Percentiles rank a stretch among this genome's conserved stretches.
Conservation (phyloP, 345 rosid genomes). For the Jatropha curcas region DNA sequence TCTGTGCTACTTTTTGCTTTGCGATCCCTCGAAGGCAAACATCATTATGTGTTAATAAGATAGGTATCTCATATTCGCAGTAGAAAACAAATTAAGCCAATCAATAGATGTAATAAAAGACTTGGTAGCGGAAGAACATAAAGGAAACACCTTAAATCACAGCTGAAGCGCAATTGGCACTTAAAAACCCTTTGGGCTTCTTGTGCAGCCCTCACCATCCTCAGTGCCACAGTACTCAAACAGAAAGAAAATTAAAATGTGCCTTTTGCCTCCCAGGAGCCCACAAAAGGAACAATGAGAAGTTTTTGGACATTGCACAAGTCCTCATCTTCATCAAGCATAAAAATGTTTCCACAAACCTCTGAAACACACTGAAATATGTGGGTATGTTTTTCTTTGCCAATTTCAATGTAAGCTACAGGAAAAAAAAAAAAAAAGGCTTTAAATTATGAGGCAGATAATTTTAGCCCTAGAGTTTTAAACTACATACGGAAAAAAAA, state of each 20-base stretch:
- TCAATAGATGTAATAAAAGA: not conserved
- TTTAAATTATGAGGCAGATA: slow-evolving; percentile 8
- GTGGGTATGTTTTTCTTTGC: slow-evolving; percentile 42
- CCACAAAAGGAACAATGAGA: slow-evolving; percentile 92
- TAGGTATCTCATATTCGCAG: not conserved
- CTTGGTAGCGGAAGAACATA: not conserved
- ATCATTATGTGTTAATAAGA: not conserved
- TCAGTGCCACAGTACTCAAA: slow-evolving; percentile 47
- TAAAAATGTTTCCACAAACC: slow-evolving; percentile 29
- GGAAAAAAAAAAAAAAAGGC: slow-evolving; percentile 16
- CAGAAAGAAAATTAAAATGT: slow-evolving; percentile 69
- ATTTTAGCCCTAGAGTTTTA: slow-evolving; percentile 15
- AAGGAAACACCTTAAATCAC: slow-evolving; percentile 48
- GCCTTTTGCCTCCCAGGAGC: slow-evolving; percentile 71
- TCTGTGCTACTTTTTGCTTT: slow-evolving; percentile 61
- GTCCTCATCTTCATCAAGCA: slow-evolving; percentile 29
- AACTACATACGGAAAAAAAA: slow-evolving; percentile 11
- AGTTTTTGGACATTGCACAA: slow-evolving; percentile 41
- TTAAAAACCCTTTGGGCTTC: slow-evolving; percentile 60
- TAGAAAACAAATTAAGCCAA: not conserved
- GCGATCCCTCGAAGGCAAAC: slow-evolving; percentile 43
- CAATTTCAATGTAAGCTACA: slow-evolving; percentile 64
- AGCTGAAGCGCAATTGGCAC: slow-evolving; percentile 69
- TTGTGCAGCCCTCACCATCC: slow-evolving; percentile 50
- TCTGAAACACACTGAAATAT: slow-evolving; percentile 31